Base-by-base conservation (phyloP, 768 basidiomycete species). In the Lactarius evosmus region DNA sequence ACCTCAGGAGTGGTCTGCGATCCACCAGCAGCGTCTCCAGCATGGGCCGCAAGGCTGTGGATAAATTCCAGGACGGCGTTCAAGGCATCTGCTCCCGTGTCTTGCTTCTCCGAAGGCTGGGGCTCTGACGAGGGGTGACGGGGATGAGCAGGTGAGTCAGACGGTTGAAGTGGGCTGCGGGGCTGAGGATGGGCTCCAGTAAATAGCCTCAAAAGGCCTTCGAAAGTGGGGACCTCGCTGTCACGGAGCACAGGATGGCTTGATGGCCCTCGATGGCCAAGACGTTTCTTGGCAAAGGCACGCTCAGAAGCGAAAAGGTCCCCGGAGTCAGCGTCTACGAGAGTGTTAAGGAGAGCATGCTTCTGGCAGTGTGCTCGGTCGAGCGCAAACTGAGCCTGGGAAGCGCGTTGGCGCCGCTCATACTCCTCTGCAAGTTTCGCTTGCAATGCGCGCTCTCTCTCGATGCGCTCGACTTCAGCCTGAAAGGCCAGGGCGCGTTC, bases 21-120 rank as follows among this genome's bases (percentile, higher is more conserved):
- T 22, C 7, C 27, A n/a, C 17, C 46, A 30, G 46, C 22, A 11
- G 38, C 36, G 3, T 9, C 63, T 3, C 11, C 22, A 30, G 25
- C 30, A n/a, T 36, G 54, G 17, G 54, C 14, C 3, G 22, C 46
- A 30, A 56, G 40, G 11, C 25, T 12, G 2, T 61, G 54, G 6
- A 65, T n/a, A 38, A 61, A 36, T 8, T 65, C 59, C 30, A 65
- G 7, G 1, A 65, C 11, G 40, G 40, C 25, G 3, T 12, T 19
- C 9, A 65, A 40, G 1, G 49, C n/a, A 11, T 25, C 49, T n/a
- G 27, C 49, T 17, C 0, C 49, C 29, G 22, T 22, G 11, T 33
- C 30, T 1, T 6, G n/a, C 46, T 50, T 41, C 7, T 34, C 3
- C 1, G n/a, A 7, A 0, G 53, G 29, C 25, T 61, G 25, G 5